phyloP scores from a whole-genome alignment of 164 flowering plant genomes.

The Chimonanthus praecox region DNA sequence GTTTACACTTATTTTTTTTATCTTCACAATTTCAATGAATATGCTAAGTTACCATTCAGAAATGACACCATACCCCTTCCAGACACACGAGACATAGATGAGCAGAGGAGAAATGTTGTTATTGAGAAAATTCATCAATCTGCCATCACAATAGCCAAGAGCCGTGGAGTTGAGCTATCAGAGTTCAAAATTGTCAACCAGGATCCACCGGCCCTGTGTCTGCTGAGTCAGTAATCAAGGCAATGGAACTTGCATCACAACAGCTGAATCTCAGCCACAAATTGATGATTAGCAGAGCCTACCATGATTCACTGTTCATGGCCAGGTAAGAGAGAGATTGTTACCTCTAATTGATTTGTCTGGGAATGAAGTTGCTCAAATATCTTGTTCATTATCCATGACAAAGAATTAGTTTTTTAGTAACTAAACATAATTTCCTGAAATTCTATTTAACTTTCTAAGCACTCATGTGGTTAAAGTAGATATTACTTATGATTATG shows the following conservation, averaged over 20 bases:
- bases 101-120: constrained; percentile 69
- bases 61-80: constrained; percentile 6
- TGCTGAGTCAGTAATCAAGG: constrained; percentile 49
- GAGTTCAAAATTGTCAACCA: constrained; percentile 83
- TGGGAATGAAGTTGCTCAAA: not conserved
- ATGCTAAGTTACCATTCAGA: not conserved
- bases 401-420: no score
- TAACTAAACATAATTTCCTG: no score
- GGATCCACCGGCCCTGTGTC: constrained; percentile 94
- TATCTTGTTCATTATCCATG: not conserved
- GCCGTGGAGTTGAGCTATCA: constrained; percentile 54
- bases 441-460: not conserved
- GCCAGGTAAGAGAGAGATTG: constrained; percentile 55
- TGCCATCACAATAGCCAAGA: constrained; percentile 57
- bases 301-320: constrained; percentile 97
- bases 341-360: not conserved
- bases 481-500: not conserved
- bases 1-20: no score
- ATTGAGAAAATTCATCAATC: constrained; percentile 80
- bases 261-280: constrained; percentile 71
- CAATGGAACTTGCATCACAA: constrained; percentile 63
- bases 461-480: not conserved
- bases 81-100: constrained; percentile 97
- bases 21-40: not conserved
- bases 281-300: constrained; percentile 95